A percentile compares a stretch with the other conserved stretches of the same genome.
phyloP scores from a whole-genome alignment of 495 filamentous ascomycete genomes.

The Elasticomyces elasticus region DNA sequence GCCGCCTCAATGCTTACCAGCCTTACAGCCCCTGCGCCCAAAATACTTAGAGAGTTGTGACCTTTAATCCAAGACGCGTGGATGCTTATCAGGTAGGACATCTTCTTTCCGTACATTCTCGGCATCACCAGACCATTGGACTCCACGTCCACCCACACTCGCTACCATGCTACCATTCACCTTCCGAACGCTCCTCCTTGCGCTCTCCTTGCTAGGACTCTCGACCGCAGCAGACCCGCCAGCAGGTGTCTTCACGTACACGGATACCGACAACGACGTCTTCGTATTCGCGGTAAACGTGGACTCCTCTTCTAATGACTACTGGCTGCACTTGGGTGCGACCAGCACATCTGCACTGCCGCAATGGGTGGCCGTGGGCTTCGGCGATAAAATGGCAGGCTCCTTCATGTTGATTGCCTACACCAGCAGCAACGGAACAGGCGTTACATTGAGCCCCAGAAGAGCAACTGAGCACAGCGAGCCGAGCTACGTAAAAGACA shows the following conservation, averaged over 20 bases:
- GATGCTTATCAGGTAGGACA: no score
- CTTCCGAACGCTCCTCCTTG: not conserved
- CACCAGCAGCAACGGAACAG: constrained; percentile 20
- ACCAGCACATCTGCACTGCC: constrained; percentile 40
- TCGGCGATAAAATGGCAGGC: constrained; percentile 43
- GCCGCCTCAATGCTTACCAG: no score
- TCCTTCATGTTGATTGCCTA: constrained; percentile 46
- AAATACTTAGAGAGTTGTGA: no score
- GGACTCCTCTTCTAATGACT: constrained; percentile 36
- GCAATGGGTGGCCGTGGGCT: constrained; percentile 42
- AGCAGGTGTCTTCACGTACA: constrained; percentile 32
- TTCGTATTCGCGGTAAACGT: constrained; percentile 41
- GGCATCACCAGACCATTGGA: no score
- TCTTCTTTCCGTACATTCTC: no score
- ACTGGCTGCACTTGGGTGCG: no score
- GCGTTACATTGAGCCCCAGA: constrained; percentile 16
- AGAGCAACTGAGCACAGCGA: constrained; percentile 32
- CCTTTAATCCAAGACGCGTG: no score
- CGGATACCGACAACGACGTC: constrained; percentile 18
- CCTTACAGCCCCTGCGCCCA: no score
- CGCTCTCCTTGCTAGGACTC: constrained; percentile 1
- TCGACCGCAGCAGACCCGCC: not conserved
- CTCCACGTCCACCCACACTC: no score
- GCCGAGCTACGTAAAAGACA: constrained; percentile 19
- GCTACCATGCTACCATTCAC: not conserved